Base-by-base conservation (phyloP, 2,329 filamentous ascomycete genomes). In the Sporothrix luriei region DNA sequence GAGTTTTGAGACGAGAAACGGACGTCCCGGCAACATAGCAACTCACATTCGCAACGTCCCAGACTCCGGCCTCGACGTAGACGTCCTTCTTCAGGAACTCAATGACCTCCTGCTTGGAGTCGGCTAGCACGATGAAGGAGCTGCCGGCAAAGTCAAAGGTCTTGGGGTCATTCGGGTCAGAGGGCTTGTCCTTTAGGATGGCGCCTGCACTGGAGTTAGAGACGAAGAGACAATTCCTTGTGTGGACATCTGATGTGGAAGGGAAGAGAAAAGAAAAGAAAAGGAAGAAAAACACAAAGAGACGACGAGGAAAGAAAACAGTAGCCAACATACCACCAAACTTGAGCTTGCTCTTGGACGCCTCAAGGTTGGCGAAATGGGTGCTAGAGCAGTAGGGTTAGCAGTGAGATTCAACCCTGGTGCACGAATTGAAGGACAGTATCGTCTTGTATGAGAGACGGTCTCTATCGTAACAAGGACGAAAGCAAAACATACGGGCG, bases 91-190 rank as follows among this genome's bases (percentile, higher is more conserved):
- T 86, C 61, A 97, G 78, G 66, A 85, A 76, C 74, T 90, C 85
- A 52, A 90, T 77, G 2, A 92, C 87, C 77, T 93, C 90, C 73
- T 93, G 90, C 75, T 85, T 87, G 10, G 84, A 88, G 72, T 87
- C 85, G 9, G 91, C 92, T 40, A 86, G 78, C 51, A 87, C 82
- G 38, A 96, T 82, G 76, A 95, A 81, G 21, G 88, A 87, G 77
- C 90, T 93, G 54, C 92, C 93, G 73, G 87, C 87, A 80, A 95
- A 93, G 76, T 90, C 88, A 55, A 87, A 85, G 24, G 84, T 85
- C 4, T 81, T 79, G 11, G 83, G 78, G 66, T 85, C 80, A 29
- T 90, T 84, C n/a, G 72, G 67, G 70, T 90, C 86, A 6, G 85
- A 82, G 46, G 91, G 90, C 48, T 90, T 83, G 10, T 87, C 84